Evolutionary conservation across 305 asterid genomes (phyloP), one percentile per base, ranked within the genome.

Genomic region (Fraxinus ornus): DNA sequence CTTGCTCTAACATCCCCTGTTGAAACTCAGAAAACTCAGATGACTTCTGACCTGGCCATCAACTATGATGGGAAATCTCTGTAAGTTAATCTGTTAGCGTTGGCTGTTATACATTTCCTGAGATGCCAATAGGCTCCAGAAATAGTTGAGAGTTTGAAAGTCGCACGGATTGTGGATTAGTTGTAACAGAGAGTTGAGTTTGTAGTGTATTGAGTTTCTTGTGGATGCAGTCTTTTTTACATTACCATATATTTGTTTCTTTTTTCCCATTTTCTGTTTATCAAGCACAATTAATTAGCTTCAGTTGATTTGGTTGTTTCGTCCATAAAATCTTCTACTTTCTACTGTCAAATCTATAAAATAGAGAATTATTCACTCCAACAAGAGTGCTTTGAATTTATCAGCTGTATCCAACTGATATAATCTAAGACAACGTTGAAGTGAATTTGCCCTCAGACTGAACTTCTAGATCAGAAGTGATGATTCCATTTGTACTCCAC

Each of bases 1-100:
- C 97, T 95, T 37, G 91, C 97, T n/a, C 90, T 95, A 21, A 90
- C 94, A 79, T 84, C 97, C 80, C 84, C 98, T 0, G 86, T 55
- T 17, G 94, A 89, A 26, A 17, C 89, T 36, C 88, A 83, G 15
- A 89, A 89, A 85, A 47, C 87, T 1, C 91, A 84, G 81, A 75
- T 86, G 0, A 79, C 64, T 32, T 85, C 93, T 77, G 93, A 91
- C 77, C 74, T 88, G 4, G 83, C 87, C 83, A 78, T 76, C 79
- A 75, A 49, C 83, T 88, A 19, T 86, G 37, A 86, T 12, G 79
- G 70, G 76, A 82, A 7, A 77, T 55, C 86, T 52, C 41, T 76
- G 85, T 79, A 76, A 84, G 86, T 79, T 70, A 73, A 81, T 83
- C 77, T 80, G 86, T 82, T 83, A 64, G 77, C 80, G 91, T 79